Conservation (phyloP, 164 flowering plant genomes). For the Umbilicus rupestris region DNA sequence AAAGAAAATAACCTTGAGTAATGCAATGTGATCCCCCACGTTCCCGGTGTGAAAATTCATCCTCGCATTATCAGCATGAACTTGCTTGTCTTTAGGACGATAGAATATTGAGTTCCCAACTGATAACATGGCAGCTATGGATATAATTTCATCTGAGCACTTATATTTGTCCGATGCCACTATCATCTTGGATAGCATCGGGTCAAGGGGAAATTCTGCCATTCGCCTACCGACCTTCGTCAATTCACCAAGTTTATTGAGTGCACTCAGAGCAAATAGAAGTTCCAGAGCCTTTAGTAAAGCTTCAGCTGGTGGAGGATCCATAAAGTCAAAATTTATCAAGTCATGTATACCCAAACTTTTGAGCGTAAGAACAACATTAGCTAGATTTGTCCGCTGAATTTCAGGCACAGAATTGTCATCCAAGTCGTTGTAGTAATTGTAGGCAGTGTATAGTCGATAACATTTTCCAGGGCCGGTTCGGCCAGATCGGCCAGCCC, state of each 20-base stretch:
- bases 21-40: conserved; percentile 96
- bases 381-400: conserved; percentile 92
- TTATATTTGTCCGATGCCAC: conserved; percentile 81
- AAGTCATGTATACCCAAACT: conserved; percentile 89
- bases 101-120: conserved; percentile 90
- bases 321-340: conserved; percentile 87
- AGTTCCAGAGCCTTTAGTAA: conserved; percentile 75
- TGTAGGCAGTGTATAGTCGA: conserved; percentile 72
- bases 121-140: conserved; percentile 94
- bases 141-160: conserved; percentile 85
- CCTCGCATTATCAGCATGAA: conserved; percentile 95
- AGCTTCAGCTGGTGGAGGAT: conserved; percentile 90
- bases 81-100: conserved; percentile 96
- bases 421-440: conserved; percentile 65
- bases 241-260: conserved; percentile 79
- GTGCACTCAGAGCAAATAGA: conserved; percentile 76
- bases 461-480: conserved; percentile 95
- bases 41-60: conserved; percentile 89
- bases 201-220: conserved; percentile 98
- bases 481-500: conserved; percentile 92
- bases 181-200: conserved; percentile 95
- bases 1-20: conserved; percentile 59
- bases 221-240: conserved; percentile 85
- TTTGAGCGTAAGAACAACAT: conserved; percentile 78
- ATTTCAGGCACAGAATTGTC: conserved; percentile 90